Evolutionary conservation across 1,284 basidiomycete species (phyloP).

Genomic region (Pseudozyma thailandica): DNA sequence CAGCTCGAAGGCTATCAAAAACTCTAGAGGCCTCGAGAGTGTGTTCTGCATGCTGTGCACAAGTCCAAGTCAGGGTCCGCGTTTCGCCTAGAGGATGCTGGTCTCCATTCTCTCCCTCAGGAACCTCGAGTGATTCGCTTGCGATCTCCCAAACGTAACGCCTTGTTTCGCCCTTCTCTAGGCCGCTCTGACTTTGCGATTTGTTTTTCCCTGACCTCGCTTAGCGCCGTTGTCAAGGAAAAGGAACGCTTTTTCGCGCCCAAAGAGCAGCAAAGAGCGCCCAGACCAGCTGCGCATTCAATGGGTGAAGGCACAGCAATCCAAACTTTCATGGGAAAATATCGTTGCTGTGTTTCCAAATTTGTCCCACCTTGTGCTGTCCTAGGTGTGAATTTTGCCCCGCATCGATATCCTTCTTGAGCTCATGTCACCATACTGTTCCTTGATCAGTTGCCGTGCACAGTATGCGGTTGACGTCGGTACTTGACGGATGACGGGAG

Average conservation of each 20-base stretch:
- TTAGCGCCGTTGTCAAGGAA: slow-evolving; percentile 3
- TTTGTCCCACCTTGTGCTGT: not conserved
- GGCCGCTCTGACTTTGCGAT: not conserved
- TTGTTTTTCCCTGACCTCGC: slow-evolving; percentile 1
- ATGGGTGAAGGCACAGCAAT: not conserved
- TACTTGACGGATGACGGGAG: too few species aligned
- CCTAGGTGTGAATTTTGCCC: too few species aligned
- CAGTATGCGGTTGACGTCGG: too few species aligned
- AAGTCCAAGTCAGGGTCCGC: not conserved
- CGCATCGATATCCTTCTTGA: too few species aligned
- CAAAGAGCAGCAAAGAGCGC: not conserved
- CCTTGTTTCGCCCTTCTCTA: too few species aligned
- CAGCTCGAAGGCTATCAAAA: too few species aligned
- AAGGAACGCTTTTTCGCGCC: too few species aligned
- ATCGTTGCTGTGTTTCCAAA: not conserved
- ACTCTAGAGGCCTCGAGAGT: too few species aligned
- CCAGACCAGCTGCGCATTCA: not conserved
- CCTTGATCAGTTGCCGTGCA: not conserved
- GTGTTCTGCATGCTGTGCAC: too few species aligned
- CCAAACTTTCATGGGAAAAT: slow-evolving; percentile 22
- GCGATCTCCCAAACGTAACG: too few species aligned
- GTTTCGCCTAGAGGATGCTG: not conserved
- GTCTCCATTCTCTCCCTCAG: not conserved
- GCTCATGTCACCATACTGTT: too few species aligned
- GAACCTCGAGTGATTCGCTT: too few species aligned